Evolutionary conservation across 2,329 filamentous ascomycete genomes (phyloP), one percentile per base, ranked within the genome.

Genomic region (Aureobasidium sp.): DNA sequence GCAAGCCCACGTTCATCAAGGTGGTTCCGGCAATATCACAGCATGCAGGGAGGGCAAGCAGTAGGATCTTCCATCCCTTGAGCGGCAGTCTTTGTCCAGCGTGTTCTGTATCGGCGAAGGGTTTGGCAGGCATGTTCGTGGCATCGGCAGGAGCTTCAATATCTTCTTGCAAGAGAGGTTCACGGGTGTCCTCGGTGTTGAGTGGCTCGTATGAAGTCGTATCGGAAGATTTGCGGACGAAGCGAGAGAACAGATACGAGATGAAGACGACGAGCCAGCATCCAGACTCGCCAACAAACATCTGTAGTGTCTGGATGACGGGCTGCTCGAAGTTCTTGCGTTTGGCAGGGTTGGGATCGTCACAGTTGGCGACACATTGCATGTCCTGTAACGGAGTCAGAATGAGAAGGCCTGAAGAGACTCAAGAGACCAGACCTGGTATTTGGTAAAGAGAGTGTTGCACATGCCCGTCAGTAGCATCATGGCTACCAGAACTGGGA

Each of bases 381-480:
- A 96, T 96, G 74, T 99, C 94, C 90, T 91, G 62, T 57, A 50
- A 13, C 15, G 36, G 21, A 55, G 67, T 68, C 66, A 69, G 62
- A 30, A 2, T 1, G 21, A 3, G 6, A 42, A 1, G 13, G 3
- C 1, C 29, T 45, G 10, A 2, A 1, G 3, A n/a, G 3, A 11
- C 5, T 21, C 3, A 10, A 6, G 5, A 16, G 3, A 39, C 27
- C 78, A 64, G 75, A 92, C 91, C 79, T 97, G 93, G 71, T 92
- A 97, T 73, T 99, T 99, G 68, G 93, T 97, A 70, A 99, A 81
- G 64, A 99, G 84, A 1, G 94, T 99, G 75, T 99, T 99, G 81
- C 91, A 96, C 65, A 96, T 91, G 65, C 93, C 93, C 29, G 93
- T 97, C 72, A 96, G 78, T 72, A 97, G 81, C 93, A 97, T 97